These are phyloP conservation scores for Saccharomycopsis sp. DNA, from an alignment of 805 yeast species.

Conservation along the genomic window DNA sequence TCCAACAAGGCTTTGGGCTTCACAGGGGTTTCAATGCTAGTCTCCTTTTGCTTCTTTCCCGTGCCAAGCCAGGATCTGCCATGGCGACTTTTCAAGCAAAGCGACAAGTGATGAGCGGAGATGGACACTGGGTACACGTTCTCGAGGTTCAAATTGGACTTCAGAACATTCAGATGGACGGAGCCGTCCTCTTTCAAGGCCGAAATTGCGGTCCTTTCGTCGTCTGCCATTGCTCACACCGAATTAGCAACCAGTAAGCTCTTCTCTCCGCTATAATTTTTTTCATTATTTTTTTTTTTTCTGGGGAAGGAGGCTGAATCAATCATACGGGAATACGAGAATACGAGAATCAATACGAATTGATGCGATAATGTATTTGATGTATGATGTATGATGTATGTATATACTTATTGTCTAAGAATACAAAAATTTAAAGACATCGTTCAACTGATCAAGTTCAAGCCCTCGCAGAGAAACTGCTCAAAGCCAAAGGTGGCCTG, in stretches of 20 bases:
- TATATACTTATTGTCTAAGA: background rate
- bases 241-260: background rate
- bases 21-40: background rate
- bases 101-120: background rate
- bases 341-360: too few relatives aligned
- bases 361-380: too few relatives aligned
- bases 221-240: background rate
- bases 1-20: conserved; percentile 4
- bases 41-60: background rate
- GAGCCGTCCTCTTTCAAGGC: too few relatives aligned
- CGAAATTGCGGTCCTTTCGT: background rate
- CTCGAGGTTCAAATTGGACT: background rate
- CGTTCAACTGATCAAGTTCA: conserved; percentile 27
- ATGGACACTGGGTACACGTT: conserved; percentile 7
- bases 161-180: background rate
- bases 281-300: too few relatives aligned
- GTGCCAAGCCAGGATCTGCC: background rate
- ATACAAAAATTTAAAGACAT: background rate
- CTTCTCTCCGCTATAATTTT: too few relatives aligned
- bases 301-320: too few relatives aligned
- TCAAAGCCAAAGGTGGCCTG: conserved; percentile 55
- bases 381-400: too few relatives aligned
- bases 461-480: conserved; percentile 49
- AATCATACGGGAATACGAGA: too few relatives aligned
- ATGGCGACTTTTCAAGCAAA: background rate